A percentile compares a stretch with the other conserved stretches of the same genome.
These are phyloP conservation scores for Vitis hybrid DNA, from an alignment of 177 flowering plant species.

Conservation along the genomic window DNA sequence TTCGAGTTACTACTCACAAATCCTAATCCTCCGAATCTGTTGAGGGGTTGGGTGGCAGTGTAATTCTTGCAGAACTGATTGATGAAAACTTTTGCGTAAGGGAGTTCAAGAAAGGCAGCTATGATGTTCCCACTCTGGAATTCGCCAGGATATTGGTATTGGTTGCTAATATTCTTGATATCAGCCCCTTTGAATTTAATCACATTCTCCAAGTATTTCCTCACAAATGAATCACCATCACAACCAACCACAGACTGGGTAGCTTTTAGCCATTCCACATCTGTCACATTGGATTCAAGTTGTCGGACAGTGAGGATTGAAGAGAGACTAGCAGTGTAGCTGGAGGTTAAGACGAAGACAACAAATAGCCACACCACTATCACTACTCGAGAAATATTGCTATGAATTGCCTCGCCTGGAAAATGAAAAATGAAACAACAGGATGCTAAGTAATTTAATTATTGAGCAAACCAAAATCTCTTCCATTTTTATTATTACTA, in stretches of 20 bases:
- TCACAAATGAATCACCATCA: constrained; percentile 40
- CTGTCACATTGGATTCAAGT: constrained; percentile 23
- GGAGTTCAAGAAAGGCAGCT: constrained; percentile 52
- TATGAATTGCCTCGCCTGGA: constrained; percentile 37
- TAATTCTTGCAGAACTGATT: constrained; percentile 34
- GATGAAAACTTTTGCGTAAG: constrained; percentile 38
- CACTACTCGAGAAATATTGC: constrained; percentile 33
- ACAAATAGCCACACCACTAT: constrained; percentile 42
- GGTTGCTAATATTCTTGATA: constrained; percentile 15
- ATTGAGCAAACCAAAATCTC: no score
- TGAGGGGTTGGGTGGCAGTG: constrained; percentile 13
- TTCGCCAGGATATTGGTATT: constrained; percentile 12
- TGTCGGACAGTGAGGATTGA: constrained; percentile 43
- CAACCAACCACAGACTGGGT: constrained; percentile 34
- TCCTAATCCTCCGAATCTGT: constrained; percentile 50
- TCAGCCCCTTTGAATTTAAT: constrained; percentile 16
- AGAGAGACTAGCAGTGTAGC: constrained; percentile 46
- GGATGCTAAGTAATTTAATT: no score
- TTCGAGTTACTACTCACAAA: constrained; percentile 32
- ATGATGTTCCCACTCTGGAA: constrained; percentile 24
- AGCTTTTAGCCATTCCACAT: constrained; percentile 17
- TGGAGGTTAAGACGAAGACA: constrained; percentile 32
- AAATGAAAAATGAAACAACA: neutral
- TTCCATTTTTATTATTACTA: neutral
- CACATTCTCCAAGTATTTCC: constrained; percentile 31